Base-by-base conservation (phyloP, 192 early-diverging fungal genomes). In the Pecoramyces ruminantium region DNA sequence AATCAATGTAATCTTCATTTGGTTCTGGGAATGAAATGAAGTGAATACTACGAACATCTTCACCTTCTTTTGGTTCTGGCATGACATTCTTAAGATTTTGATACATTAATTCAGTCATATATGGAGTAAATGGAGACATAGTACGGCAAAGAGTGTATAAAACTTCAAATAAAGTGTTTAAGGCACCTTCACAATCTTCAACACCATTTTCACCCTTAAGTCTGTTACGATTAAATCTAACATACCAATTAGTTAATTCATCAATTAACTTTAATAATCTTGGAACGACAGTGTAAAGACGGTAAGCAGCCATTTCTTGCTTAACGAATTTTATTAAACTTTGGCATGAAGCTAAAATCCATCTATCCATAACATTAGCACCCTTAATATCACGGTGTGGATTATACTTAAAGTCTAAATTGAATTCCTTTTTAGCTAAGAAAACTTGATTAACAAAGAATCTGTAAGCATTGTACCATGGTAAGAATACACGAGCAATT, bases 81-180 rank as follows among this genome's bases (percentile, higher is more conserved):
- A 95, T 78, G 82, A 92, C 95, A 30, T 78, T 90, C 85, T 92
- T 93, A 81, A 99, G 89, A 67, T 92, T 93, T 88, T 98, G 96
- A 89, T 97, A 99, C 93, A 97, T 97, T 85, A 88, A 95, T 88
- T 99, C 97, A 29, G 94, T 92, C 85, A 99, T 88, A 92, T 95
- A 98, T 18, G 97, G 97, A 67, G 97, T 97, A 87, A 98, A 99
- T 28, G 97, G 93, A 34, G 95, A 92, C 97, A 99, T 98, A 85
- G 93, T 89, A 38, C 89, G 91, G 83, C 92, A 92, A 80, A 99
- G 83, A 13, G 96, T 98, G 85, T 93, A 92, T 78, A 99, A 87
- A 25, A 99, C 96, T 86, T 99, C 97, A 85, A 93, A 98, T 81
- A 99, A 91, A 17, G 95, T 94, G 86, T 96, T 96, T 84, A 97